These are phyloP conservation scores for Handroanthus guayacan DNA, from an alignment of 257 asterid genomes.

Conservation along the genomic window DNA sequence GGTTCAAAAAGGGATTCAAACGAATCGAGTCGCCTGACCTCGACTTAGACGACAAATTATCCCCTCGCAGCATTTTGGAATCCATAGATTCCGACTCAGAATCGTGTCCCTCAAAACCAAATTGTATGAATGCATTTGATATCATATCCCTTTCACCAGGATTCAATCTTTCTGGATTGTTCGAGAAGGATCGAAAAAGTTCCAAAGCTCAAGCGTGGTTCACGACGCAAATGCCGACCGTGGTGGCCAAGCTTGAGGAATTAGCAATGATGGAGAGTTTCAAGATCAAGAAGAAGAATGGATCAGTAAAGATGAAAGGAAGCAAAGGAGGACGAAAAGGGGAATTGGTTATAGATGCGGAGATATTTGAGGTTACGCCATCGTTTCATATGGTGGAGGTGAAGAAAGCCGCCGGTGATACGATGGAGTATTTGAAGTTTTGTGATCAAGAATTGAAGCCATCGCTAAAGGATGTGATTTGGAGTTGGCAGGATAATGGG, in stretches of 20 bases:
- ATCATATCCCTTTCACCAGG: slow-evolving; percentile 78
- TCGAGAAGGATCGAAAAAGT: slow-evolving; percentile 48
- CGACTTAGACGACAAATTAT: slow-evolving; percentile 33
- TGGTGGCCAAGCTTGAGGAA: slow-evolving; percentile 77
- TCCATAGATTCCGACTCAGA: slow-evolving; percentile 47
- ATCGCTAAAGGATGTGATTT: slow-evolving; percentile 75
- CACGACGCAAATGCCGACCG: slow-evolving; percentile 59
- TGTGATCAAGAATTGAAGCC: slow-evolving; percentile 84
- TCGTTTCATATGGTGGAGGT: slow-evolving; percentile 90
- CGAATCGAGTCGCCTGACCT: slow-evolving; percentile 32
- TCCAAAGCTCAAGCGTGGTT: slow-evolving; percentile 57
- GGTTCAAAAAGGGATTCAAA: slow-evolving; percentile 78
- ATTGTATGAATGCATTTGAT: slow-evolving; percentile 77
- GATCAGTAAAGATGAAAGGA: slow-evolving; percentile 72
- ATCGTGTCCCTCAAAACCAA: slow-evolving; percentile 43
- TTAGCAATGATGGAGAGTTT: slow-evolving; percentile 66
- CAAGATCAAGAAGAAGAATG: slow-evolving; percentile 64
- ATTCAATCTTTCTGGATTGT: slow-evolving; percentile 79
- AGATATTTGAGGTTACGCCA: slow-evolving; percentile 92
- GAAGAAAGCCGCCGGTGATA: slow-evolving; percentile 76
- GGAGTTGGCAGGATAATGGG: slow-evolving; percentile 66
- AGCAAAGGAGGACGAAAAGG: slow-evolving; percentile 77
- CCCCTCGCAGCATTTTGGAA: slow-evolving; percentile 55
- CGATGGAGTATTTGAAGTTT: slow-evolving; percentile 76
- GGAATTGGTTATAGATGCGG: slow-evolving; percentile 70